Evolutionary conservation across 257 asterid genomes (phyloP), one percentile per base, ranked within the genome.

Genomic region (Ophiorrhiza pumila): DNA sequence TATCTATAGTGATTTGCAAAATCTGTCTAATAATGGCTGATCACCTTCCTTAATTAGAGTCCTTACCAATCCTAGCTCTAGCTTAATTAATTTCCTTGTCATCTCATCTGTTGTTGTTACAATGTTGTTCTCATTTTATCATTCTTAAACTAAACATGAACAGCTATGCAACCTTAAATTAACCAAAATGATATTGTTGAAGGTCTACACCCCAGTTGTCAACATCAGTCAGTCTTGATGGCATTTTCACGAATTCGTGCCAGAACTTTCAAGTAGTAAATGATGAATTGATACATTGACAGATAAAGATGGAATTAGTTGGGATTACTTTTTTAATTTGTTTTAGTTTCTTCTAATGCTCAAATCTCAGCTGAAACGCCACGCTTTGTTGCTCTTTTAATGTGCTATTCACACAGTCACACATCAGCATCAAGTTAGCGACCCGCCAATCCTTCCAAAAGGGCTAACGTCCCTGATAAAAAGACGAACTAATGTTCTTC

Each of bases 281-380:
- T 53, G 23, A n/a, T 39, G 32, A 1, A 64, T 37, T 64, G 42
- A 37, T 37, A n/a, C 7, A 4, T 0, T 31, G 27, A 39, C 14
- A 35, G 37, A 53, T 37, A 53, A 70, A 17, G 49, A 53, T 53
- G 55, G 65, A 13, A 53, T 53, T 35, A 58, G 25, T 70, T 55
- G 50, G 65, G 29, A 31, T 0, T 57, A 25, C n/a, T 22, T 55
- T 23, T 4, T 23, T 55, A 17, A 23, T 0, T 1, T 25, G 23
- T 20, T n/a, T 59, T 58, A 29, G 47, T 46, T 46, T 56, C 41
- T 41, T 50, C 45, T 15, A 63, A 20, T 60, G 20, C 27, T 34
- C 58, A 45, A 58, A 58, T 71, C 80, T 69, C 70, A 73, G 74
- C 80, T 69, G 77, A 69, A 70, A 80, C 80, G 84, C 79, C 79